These are phyloP conservation scores for Aspergillus melleus DNA, from an alignment of 2,329 filamentous ascomycete species.

Conservation along the genomic window DNA sequence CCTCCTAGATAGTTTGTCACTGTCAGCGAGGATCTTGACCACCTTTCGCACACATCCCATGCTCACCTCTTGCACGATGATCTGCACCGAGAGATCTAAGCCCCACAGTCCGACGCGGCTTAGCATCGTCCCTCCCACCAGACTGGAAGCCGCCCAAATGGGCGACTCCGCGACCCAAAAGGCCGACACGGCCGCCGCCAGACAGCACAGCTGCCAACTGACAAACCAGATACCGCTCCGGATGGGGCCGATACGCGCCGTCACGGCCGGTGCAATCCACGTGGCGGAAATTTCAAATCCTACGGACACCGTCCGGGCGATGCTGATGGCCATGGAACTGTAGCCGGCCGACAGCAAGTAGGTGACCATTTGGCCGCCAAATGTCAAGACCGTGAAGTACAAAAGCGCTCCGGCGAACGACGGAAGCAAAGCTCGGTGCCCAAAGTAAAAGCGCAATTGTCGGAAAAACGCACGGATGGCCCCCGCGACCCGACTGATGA, in stretches of 20 bases:
- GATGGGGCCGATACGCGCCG: slow-evolving; percentile 56
- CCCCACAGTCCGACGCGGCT: slow-evolving; percentile 64
- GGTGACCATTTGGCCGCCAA: slow-evolving; percentile 57
- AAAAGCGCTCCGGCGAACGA: slow-evolving; percentile 54
- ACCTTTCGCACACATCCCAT: neutral
- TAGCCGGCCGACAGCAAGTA: slow-evolving; percentile 55
- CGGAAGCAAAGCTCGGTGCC: slow-evolving; percentile 39
- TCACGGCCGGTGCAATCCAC: slow-evolving; percentile 52
- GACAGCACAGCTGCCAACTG: slow-evolving; percentile 64
- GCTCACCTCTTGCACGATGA: slow-evolving; percentile 60
- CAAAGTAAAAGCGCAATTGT: slow-evolving; percentile 30
- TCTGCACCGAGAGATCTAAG: slow-evolving; percentile 61
- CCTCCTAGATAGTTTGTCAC: neutral
- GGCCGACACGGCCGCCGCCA: slow-evolving; percentile 47
- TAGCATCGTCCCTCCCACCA: slow-evolving; percentile 54
- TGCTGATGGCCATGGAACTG: slow-evolving; percentile 49
- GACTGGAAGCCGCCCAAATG: slow-evolving; percentile 42
- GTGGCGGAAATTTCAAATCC: slow-evolving; percentile 56
- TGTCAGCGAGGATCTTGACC: neutral
- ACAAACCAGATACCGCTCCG: slow-evolving; percentile 71
- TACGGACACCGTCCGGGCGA: slow-evolving; percentile 49
- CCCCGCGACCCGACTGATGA: neutral
- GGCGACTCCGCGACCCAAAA: slow-evolving; percentile 42
- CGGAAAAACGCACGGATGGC: slow-evolving; percentile 8
- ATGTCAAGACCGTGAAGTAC: slow-evolving; percentile 58